Conservation (phyloP, 106 monocot species). For the Alisma plantagoaquatica region DNA sequence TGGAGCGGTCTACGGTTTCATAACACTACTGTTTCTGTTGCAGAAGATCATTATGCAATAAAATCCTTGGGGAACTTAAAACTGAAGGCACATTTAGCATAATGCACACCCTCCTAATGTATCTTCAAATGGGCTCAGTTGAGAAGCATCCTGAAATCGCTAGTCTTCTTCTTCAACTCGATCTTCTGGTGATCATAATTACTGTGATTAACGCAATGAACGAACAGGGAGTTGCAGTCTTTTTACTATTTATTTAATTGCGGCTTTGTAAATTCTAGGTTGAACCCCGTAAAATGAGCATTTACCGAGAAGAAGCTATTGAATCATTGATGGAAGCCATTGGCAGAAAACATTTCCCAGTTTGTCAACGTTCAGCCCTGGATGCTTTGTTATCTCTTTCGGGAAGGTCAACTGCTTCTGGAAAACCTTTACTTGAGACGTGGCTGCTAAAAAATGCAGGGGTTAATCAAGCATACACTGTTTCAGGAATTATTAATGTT, state of each 20-base stretch:
- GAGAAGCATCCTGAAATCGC: constrained; percentile 39
- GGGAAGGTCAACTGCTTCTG: constrained; percentile 26
- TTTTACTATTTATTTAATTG: not conserved
- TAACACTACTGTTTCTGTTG: no score
- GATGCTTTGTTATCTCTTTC: constrained; percentile 30
- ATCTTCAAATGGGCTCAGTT: constrained; percentile 44
- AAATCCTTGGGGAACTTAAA: constrained; percentile 36
- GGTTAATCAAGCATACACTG: constrained; percentile 15
- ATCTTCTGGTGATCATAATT: constrained; percentile 43
- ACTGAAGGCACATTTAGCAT: constrained; percentile 49
- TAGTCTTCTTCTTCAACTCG: constrained; percentile 53
- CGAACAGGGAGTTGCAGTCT: no score
- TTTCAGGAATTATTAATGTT: no score
- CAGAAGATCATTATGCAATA: constrained; percentile 37
- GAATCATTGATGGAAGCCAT: constrained; percentile 45
- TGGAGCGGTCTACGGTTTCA: no score
- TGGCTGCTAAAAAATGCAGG: constrained; percentile 47
- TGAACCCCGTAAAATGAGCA: constrained; percentile 50
- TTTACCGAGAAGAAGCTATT: constrained; percentile 50
- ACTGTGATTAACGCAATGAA: no score
- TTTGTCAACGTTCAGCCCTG: constrained; percentile 37
- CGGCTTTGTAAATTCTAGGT: constrained; percentile 15
- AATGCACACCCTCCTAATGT: constrained; percentile 42
- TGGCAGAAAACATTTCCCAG: constrained; percentile 30
- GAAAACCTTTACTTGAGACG: constrained; percentile 29